phyloP scores from a whole-genome alignment of 2,329 filamentous ascomycete species.

The Myotisia sp. region DNA sequence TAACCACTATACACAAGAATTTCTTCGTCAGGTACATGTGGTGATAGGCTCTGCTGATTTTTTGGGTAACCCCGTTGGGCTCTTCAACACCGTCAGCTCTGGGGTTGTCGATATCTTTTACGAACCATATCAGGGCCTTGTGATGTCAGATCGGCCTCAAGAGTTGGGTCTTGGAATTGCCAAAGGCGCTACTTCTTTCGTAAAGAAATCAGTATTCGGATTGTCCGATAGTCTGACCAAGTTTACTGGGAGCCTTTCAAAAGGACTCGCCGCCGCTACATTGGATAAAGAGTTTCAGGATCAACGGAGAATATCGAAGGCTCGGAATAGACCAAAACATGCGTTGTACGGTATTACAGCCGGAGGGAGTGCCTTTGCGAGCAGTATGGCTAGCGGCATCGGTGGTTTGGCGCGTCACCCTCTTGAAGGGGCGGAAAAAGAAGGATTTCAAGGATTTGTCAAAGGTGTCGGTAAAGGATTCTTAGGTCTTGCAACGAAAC shows the following conservation, averaged over 20 bases:
- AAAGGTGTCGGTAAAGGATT: slow-evolving; percentile 95
- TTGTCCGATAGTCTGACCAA: slow-evolving; percentile 96
- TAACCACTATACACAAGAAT: slow-evolving; percentile 93
- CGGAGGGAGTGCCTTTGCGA: slow-evolving; percentile 88
- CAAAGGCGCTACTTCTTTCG: slow-evolving; percentile 89
- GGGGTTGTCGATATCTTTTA: slow-evolving; percentile 98
- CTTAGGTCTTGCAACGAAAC: slow-evolving; percentile 88
- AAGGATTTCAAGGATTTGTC: slow-evolving; percentile 85
- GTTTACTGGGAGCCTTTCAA: slow-evolving; percentile 91
- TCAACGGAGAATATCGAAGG: slow-evolving; percentile 79
- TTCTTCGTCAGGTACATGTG: slow-evolving; percentile 89
- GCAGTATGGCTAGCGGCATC: slow-evolving; percentile 81
- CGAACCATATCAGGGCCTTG: slow-evolving; percentile 93
- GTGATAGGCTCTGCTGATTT: slow-evolving; percentile 96
- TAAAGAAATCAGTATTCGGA: slow-evolving; percentile 97
- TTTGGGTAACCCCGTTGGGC: slow-evolving; percentile 86
- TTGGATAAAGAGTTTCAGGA: slow-evolving; percentile 99
- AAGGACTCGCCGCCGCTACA: slow-evolving; percentile 86
- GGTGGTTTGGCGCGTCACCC: slow-evolving; percentile 88
- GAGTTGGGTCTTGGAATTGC: slow-evolving; percentile 91
- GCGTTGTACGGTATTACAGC: slow-evolving; percentile 91
- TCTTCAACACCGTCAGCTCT: slow-evolving; percentile 97
- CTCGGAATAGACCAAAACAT: slow-evolving; percentile 89
- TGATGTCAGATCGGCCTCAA: slow-evolving; percentile 89
- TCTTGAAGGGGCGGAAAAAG: slow-evolving; percentile 87